Conservation (phyloP, 2,329 filamentous ascomycete species). For the Pseudogymnoascus sp. region DNA sequence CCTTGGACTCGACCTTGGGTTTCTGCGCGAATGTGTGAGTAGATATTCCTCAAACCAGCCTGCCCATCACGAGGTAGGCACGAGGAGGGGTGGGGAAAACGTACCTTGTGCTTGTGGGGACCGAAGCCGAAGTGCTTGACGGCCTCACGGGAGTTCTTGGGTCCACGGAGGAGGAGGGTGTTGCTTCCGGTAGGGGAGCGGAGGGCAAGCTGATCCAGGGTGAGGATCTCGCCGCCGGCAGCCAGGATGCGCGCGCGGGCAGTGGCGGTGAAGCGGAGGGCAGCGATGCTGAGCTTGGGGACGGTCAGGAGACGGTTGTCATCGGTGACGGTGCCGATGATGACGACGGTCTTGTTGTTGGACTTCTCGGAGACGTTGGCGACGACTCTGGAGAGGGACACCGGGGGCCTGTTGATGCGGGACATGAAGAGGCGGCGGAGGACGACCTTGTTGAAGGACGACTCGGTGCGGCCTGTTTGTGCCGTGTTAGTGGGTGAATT, state of each 20-base stretch:
- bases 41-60: too few relatives aligned
- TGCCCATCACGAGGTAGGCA: too few relatives aligned
- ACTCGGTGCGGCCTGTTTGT: slow-evolving; percentile 76
- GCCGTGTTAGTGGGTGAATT: neutral
- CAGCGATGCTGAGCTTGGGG: slow-evolving; percentile 89
- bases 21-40: slow-evolving; percentile 53
- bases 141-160: slow-evolving; percentile 96
- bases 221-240: slow-evolving; percentile 90
- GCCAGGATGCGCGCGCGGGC: slow-evolving; percentile 88
- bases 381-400: slow-evolving; percentile 87
- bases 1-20: slow-evolving; percentile 96
- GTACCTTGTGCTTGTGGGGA: slow-evolving; percentile 93
- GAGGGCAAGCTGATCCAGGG: slow-evolving; percentile 93
- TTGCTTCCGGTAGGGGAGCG: slow-evolving; percentile 92
- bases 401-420: slow-evolving; percentile 92
- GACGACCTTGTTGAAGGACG: slow-evolving; percentile 97
- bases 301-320: slow-evolving; percentile 88
- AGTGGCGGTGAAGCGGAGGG: slow-evolving; percentile 92
- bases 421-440: slow-evolving; percentile 97
- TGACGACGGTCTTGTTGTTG: slow-evolving; percentile 79
- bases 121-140: slow-evolving; percentile 99
- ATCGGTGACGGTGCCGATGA: slow-evolving; percentile 93
- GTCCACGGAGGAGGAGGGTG: slow-evolving; percentile 92
- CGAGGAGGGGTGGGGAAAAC: too few relatives aligned
- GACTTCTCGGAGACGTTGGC: slow-evolving; percentile 55